Evolutionary conservation across 257 asterid species (phyloP), one percentile per base, ranked within the genome.

Genomic region (Rubia yunnanensis): DNA sequence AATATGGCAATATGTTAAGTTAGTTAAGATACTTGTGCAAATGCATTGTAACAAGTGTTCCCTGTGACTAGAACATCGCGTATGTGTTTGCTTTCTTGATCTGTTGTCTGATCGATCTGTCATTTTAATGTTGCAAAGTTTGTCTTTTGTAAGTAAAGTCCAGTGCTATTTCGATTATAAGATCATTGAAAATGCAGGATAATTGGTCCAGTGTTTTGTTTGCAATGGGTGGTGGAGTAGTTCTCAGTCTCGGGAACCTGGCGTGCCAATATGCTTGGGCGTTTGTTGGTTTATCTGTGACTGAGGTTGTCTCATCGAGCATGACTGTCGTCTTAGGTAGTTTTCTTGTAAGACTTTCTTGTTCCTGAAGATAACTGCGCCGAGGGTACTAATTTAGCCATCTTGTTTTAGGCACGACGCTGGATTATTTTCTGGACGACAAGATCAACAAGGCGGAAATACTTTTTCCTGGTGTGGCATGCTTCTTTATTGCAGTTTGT

Each of bases 261-360:
- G 82, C 99, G 6, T 89, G 96, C 32, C 97, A 92, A 63, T 92
- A 89, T 68, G 99, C 99, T 41, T 92, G 95, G 95, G 96, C 97
- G 7, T 89, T 82, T 27, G 96, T 89, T 54, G 99, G 99, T 41
- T 82, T 92, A 64, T 90, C 96, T 0, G 99, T 92, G 70, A 89
- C 99, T 17, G 92, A 81, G 78, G 99, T 92, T 53, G 77, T 92
- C 67, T 75, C 88, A 17, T 64, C 89, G 17, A 92, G 99, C 84
- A 84, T 89, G 72, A 78, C 97, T 56, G 99, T 92, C 53, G 96
- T 92, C 31, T 80, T 92, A 80, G 99, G 98, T 92, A 82, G 70
- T 64, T 53, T 61, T 69, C 76, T n/a, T 28, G 46, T 60, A 38
- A 39, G 31, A 32, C 7, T 60, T 36, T 20, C 65, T 28, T 62